phyloP scores from a whole-genome alignment of 805 yeast genomes.

The Candida jianshihensis region DNA sequence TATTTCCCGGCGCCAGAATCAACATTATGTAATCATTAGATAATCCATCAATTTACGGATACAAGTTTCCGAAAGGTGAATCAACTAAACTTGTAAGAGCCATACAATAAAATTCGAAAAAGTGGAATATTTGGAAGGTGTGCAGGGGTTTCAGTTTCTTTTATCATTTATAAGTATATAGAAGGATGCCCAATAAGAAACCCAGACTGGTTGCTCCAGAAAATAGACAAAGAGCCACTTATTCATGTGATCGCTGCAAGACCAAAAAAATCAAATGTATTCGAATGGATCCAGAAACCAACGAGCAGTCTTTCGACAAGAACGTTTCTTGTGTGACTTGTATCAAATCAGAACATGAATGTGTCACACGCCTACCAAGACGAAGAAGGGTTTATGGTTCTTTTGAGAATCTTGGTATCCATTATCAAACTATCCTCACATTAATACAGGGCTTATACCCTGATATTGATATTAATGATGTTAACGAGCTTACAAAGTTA shows the following conservation, averaged over 20 bases:
- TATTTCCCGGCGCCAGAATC: no score
- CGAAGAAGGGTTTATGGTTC: slow-evolving; percentile 36
- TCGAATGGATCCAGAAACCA: not conserved
- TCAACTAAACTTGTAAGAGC: no score
- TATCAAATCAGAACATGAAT: slow-evolving; percentile 28
- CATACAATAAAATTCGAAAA: no score
- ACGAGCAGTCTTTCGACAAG: slow-evolving; percentile 23
- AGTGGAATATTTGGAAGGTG: no score
- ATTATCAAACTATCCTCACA: slow-evolving; percentile 34
- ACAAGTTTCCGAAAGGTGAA: no score
- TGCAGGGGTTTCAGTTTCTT: no score
- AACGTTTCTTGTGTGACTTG: slow-evolving; percentile 35
- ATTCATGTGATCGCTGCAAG: slow-evolving; percentile 41
- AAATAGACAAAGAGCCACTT: slow-evolving; percentile 34
- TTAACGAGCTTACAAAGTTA: slow-evolving; percentile 32
- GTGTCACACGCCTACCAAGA: slow-evolving; percentile 36
- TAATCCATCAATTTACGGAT: no score
- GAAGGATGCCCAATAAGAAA: slow-evolving; percentile 9
- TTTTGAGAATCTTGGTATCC: slow-evolving; percentile 34
- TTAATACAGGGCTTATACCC: slow-evolving; percentile 37
- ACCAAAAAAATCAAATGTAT: slow-evolving; percentile 24
- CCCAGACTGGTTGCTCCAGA: slow-evolving; percentile 32
- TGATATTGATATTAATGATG: slow-evolving; percentile 35
- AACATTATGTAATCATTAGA: no score
- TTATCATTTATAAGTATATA: no score